phyloP scores from a whole-genome alignment of 148 eudicot genomes.

The Salicornia ramosissima region DNA sequence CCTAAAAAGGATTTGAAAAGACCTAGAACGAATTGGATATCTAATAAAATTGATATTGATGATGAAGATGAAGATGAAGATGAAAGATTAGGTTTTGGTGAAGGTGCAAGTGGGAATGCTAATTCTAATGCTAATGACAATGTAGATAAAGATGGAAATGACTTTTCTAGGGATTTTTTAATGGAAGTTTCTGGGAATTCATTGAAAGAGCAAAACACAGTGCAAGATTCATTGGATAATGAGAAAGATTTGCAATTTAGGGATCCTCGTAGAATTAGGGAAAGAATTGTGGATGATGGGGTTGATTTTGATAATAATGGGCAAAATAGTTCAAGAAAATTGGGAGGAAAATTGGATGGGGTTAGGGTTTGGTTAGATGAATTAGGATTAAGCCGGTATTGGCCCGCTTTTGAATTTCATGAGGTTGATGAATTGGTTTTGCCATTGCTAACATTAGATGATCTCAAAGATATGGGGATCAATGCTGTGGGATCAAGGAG shows the following conservation, averaged over 20 bases:
- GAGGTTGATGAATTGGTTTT: conserved; percentile 73
- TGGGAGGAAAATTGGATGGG: conserved; percentile 33
- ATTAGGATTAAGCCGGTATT: conserved; percentile 53
- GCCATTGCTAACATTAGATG: conserved; percentile 69
- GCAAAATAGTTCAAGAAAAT: conserved; percentile 16
- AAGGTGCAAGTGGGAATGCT: no score
- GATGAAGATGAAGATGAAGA: conserved; percentile 18
- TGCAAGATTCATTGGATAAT: conserved; percentile 34
- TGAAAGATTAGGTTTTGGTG: no score
- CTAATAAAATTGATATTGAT: conserved; percentile 18
- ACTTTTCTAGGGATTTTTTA: conserved; percentile 34
- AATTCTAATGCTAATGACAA: no score
- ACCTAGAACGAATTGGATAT: conserved; percentile 35
- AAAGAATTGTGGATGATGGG: conserved; percentile 16
- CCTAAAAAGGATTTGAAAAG: conserved; percentile 22
- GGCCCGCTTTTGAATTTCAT: conserved; percentile 58
- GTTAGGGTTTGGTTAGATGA: conserved; percentile 55
- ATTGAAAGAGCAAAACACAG: conserved; percentile 32
- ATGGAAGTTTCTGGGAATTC: conserved; percentile 11
- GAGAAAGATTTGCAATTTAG: conserved; percentile 30
- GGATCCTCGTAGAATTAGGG: conserved; percentile 18
- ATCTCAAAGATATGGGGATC: conserved; percentile 77
- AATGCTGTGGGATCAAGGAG: conserved; percentile 69
- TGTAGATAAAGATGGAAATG: conserved; percentile 7
- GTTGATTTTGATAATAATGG: conserved; percentile 37